Percentiles rank a stretch among this genome's conserved stretches.
Conservation (phyloP, 164 flowering plant genomes). For the Aristolochia californica region DNA sequence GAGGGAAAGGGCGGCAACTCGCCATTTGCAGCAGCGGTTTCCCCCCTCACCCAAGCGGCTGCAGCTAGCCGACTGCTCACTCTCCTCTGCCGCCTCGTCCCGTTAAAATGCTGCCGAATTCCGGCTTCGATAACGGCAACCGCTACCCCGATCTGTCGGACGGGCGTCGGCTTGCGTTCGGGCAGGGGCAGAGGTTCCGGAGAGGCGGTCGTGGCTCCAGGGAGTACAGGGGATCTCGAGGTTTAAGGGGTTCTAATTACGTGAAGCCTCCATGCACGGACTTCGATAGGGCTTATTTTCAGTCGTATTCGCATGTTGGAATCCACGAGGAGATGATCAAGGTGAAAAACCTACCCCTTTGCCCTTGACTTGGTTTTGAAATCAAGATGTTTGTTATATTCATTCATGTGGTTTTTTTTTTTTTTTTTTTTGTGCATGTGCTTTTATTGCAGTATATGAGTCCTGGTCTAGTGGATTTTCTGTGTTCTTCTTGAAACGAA, state of each 20-base stretch:
- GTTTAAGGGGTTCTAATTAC: conserved; percentile 22
- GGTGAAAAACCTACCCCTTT: conserved; percentile 26
- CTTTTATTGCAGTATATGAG: not conserved
- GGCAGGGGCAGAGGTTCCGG: conserved; percentile 18
- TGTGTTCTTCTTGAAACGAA: no score
- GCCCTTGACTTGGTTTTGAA: not conserved
- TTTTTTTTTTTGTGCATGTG: not conserved
- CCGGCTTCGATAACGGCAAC: not conserved
- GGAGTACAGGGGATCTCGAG: conserved; percentile 17
- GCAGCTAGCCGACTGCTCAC: no score
- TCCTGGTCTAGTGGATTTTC: no score
- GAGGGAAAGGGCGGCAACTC: no score
- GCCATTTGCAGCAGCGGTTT: no score
- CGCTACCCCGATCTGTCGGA: not conserved
- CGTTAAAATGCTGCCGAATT: not conserved
- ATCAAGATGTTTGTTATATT: not conserved
- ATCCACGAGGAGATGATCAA: conserved; percentile 98
- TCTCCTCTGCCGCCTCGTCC: no score
- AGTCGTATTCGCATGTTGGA: conserved; percentile 84
- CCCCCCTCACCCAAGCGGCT: no score
- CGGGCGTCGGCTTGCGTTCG: not conserved
- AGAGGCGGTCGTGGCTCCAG: conserved; percentile 22
- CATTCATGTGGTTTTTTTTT: not conserved
- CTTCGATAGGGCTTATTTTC: conserved; percentile 79
- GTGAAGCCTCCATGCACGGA: conserved; percentile 54